Percentiles rank a stretch among this genome's conserved stretches.
These are phyloP conservation scores for Fraxinus baroniana DNA, from an alignment of 305 asterid species.

Conservation along the genomic window DNA sequence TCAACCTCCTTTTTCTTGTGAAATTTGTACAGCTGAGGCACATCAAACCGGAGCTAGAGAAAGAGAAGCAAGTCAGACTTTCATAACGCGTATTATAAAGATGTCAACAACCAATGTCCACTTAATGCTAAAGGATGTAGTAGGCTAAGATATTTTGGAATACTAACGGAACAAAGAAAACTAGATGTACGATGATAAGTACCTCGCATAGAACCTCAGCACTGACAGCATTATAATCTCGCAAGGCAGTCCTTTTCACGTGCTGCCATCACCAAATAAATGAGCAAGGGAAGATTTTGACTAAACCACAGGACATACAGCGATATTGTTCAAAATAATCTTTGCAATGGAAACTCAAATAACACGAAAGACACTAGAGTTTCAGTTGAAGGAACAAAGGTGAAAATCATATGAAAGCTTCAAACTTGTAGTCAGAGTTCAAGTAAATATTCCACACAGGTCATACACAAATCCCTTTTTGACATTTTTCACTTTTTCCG, in stretches of 20 bases:
- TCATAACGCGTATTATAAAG: neutral
- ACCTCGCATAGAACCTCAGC: constrained; percentile 96
- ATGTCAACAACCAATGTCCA: neutral
- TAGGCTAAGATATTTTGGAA: neutral
- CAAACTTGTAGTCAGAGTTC: neutral
- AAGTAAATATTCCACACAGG: neutral
- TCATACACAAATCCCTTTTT: neutral
- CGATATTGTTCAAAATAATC: neutral
- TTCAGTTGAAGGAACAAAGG: neutral
- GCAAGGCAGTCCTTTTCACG: constrained; percentile 66
- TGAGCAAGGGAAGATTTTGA: neutral
- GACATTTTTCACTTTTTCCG: neutral
- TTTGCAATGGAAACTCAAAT: neutral
- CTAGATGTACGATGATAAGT: constrained; percentile 14
- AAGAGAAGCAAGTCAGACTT: neutral
- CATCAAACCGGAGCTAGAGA: constrained; percentile 75
- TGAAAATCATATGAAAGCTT: neutral
- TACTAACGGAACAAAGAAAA: neutral
- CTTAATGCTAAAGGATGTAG: neutral
- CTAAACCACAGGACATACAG: neutral
- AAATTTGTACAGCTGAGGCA: constrained; percentile 87
- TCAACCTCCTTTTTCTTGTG: constrained; percentile 96
- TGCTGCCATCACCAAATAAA: constrained; percentile 50
- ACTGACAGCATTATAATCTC: constrained; percentile 71
- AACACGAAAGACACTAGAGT: neutral